Base-by-base conservation (phyloP, 495 filamentous ascomycete genomes). In the Jackrogersella multiformis region DNA sequence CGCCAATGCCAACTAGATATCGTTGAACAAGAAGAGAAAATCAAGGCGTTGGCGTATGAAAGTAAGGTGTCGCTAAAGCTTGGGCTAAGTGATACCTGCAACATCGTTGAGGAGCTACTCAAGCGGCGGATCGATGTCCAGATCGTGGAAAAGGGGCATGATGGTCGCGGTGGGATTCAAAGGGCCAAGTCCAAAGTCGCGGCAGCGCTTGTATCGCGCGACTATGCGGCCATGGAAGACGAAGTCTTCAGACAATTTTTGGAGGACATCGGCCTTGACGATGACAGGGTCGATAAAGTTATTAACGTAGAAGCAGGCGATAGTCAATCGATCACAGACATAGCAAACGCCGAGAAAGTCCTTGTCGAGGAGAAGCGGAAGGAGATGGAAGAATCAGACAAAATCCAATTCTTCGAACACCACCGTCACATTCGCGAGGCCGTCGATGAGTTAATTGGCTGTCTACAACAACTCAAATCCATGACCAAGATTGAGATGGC, bases 401-500 rank as follows among this genome's bases (percentile, higher is more conserved):
- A 73, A 10, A 71, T 75, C 44, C 45, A 54, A 13, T 69, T 75
- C 61, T 77, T 76, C 60, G 45, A 70, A 5, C n/a, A 55, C 8
- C 67, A 76, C 36, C 28, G 30, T 30, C 60, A 65, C 9, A 64
- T 79, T 15, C 71, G 76, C 21, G 77, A 78, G 15, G 76, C 75
- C 1, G 61, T 80, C 21, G 78, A 81, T 6, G 73, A 75, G 8
- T 36, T 81, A 51, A 45, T 81, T 15, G 58, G 36, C 10, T 70
- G 70, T 5, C 49, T 82, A 35, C 74, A 80, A 56, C 66, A 66
- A 20, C 75, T 71, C 60, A 78, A 76, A 41, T 83, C 81, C 0
- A 73, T 75, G 24, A 71, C 77, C 51, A 82, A 81, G 63, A 68
- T 82, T 26, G 64, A 78, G 9, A 24, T 70, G 15, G 71, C 76